Conservation (phyloP, 164 flowering plant genomes). For the Chimonanthus praecox region DNA sequence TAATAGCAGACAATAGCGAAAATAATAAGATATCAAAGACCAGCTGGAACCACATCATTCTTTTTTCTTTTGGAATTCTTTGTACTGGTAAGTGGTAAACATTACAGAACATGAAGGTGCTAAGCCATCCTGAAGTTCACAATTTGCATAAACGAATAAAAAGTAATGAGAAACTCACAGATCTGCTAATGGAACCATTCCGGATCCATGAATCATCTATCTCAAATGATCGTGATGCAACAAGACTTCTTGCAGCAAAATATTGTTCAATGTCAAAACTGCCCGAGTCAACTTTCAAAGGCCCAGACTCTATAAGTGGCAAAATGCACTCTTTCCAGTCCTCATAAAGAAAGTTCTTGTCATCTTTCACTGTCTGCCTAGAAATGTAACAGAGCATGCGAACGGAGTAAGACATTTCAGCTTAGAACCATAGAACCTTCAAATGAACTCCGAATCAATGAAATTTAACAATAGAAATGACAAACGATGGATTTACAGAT, state of each 20-base stretch:
- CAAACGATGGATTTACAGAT: neutral
- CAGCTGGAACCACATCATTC: neutral
- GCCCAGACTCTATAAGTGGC: constrained; percentile 45
- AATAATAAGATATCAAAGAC: neutral
- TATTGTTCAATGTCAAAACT: constrained; percentile 65
- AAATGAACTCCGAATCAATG: neutral
- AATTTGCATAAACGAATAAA: neutral
- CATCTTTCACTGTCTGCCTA: constrained; percentile 85
- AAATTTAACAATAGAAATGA: too few relatives aligned
- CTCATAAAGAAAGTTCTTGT: constrained; percentile 57
- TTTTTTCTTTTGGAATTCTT: too few relatives aligned
- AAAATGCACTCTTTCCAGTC: constrained; percentile 88
- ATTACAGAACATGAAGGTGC: neutral
- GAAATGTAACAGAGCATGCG: constrained; percentile 18
- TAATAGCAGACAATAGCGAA: too few relatives aligned
- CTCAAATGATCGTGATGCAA: constrained; percentile 80
- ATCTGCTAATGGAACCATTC: constrained; percentile 98
- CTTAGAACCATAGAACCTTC: neutral
- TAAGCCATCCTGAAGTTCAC: neutral
- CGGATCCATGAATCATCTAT: constrained; percentile 87
- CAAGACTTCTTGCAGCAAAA: constrained; percentile 75
- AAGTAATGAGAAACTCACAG: constrained; percentile 47
- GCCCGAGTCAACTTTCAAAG: constrained; percentile 32
- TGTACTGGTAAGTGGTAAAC: neutral
- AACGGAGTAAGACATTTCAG: neutral